Evolutionary conservation across 257 asterid species (phyloP).

Genomic region (Linderniella brevidens): DNA sequence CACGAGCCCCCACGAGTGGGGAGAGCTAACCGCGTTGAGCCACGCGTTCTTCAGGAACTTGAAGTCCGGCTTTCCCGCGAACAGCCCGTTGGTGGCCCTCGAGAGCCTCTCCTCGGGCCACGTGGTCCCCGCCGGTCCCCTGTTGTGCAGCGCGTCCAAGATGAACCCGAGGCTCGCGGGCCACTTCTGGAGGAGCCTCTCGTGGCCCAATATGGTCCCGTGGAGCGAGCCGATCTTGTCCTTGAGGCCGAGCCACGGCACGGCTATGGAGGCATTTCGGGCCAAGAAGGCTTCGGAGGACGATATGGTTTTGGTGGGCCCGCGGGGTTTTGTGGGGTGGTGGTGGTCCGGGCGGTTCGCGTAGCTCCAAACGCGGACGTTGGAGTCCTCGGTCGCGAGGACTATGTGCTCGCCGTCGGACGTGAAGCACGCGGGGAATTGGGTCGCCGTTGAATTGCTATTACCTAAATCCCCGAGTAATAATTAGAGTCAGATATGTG

Average conservation of each 20-base stretch:
- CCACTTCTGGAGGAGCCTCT: no score
- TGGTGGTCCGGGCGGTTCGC: slow-evolving; percentile 23
- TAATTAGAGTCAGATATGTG: no score
- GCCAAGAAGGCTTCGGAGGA: slow-evolving; percentile 41
- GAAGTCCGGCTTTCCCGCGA: slow-evolving; percentile 25
- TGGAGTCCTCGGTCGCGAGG: slow-evolving; percentile 53
- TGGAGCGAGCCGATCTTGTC: no score
- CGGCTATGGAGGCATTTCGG: no score
- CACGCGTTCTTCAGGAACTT: slow-evolving; percentile 43
- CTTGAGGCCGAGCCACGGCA: no score
- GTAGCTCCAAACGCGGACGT: slow-evolving; percentile 58
- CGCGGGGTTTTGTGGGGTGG: slow-evolving; percentile 12
- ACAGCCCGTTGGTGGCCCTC: slow-evolving; percentile 14
- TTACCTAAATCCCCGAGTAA: slow-evolving; percentile 19
- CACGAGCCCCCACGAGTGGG: slow-evolving; percentile 61
- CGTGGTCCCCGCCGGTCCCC: slow-evolving; percentile 42
- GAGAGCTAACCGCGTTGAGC: slow-evolving; percentile 30
- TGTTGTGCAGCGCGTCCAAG: slow-evolving; percentile 26
- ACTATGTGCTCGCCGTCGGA: slow-evolving; percentile 72
- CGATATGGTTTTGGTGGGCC: no score
- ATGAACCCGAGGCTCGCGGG: slow-evolving; percentile 31
- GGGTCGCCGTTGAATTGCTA: slow-evolving; percentile 33
- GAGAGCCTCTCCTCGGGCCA: slow-evolving; percentile 58
- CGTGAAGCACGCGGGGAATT: slow-evolving; percentile 59
- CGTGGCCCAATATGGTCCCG: no score